Evolutionary conservation across 2,329 filamentous ascomycete species (phyloP), one percentile per base, ranked within the genome.

Genomic region (Aspergillus pseudonomiae): DNA sequence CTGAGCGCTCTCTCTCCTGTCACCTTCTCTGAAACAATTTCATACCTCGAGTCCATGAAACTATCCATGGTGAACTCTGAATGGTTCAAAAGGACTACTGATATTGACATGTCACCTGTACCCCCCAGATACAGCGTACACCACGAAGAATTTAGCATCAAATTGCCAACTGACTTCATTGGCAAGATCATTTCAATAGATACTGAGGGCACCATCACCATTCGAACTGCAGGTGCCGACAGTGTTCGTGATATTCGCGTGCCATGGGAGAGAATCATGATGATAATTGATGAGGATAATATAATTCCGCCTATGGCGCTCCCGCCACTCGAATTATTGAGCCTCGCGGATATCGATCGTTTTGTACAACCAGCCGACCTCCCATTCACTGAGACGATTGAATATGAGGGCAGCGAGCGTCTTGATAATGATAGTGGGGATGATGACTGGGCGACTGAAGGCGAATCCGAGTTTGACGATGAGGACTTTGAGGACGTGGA

Each of bases 161-260:
- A 57, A 19, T 48, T 28, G 4, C 58, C 57, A 10, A 52, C 76
- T 7, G 79, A 83, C 43, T 88, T 86, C 83, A 77, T 88, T 60
- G 86, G 86, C 21, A 84, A 87, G 69, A 80, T 89, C 3, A 78
- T 87, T 24, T 82, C 85, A 55, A 76, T 86, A 3, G 80, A 81
- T 14, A 70, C 84, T 4, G 83, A 88, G 69, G 86, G 86, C 2
- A 78, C 76, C 7, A 71, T 86, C 11, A 83, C 81, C 0, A 78
- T 89, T 32, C 80, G 86, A n/a, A 75, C 88, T 21, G 83, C 84
- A 48, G 83, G 81, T 12, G 75, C 82, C 6, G 73, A 80, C 19
- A 74, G 80, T n/a, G 80, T 83, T 14, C 73, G 78, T 55, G 86
- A 88, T 68, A 74, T 88, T 34, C 75, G 74, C 16, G 72, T 88